Percentiles rank a stretch among this genome's conserved stretches.
Evolutionary conservation across 106 monocot genomes (phyloP).

Genomic region (Dendrobium chrysotoxum): DNA sequence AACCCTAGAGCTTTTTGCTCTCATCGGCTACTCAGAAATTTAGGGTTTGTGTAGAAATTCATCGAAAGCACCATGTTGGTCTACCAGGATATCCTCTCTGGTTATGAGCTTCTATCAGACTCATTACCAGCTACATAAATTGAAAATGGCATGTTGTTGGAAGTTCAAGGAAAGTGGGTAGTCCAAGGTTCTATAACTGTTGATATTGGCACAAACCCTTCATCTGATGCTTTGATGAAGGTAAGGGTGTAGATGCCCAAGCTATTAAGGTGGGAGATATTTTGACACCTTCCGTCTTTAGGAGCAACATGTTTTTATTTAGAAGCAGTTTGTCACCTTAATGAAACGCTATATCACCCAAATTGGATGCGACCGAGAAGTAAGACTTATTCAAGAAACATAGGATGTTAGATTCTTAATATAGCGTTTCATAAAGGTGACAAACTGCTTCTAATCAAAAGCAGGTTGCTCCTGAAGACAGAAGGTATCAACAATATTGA

Average conservation of each 20-base stretch:
- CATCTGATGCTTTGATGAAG: conserved; percentile 71
- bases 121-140: conserved; percentile 70
- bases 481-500: too few relatives aligned
- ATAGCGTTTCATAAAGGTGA: too few relatives aligned
- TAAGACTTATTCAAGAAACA: conserved; percentile 61
- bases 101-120: conserved; percentile 87
- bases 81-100: conserved; percentile 65
- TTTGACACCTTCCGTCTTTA: conserved; percentile 76
- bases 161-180: conserved; percentile 95
- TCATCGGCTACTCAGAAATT: background rate
- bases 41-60: conserved; percentile 17
- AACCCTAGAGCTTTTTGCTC: background rate
- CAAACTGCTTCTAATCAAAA: too few relatives aligned
- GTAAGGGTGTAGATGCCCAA: conserved; percentile 73
- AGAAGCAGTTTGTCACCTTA: conserved; percentile 68
- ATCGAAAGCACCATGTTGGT: conserved; percentile 48
- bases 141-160: conserved; percentile 84
- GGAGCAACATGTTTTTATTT: conserved; percentile 84
- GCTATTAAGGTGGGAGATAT: conserved; percentile 79
- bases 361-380: conserved; percentile 50
- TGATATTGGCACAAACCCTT: conserved; percentile 86
- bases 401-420: background rate
- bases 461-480: too few relatives aligned
- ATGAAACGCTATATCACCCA: conserved; percentile 63
- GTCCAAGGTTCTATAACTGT: conserved; percentile 60